phyloP scores from a whole-genome alignment of 495 filamentous ascomycete species.

The Tuber melanosporum region DNA sequence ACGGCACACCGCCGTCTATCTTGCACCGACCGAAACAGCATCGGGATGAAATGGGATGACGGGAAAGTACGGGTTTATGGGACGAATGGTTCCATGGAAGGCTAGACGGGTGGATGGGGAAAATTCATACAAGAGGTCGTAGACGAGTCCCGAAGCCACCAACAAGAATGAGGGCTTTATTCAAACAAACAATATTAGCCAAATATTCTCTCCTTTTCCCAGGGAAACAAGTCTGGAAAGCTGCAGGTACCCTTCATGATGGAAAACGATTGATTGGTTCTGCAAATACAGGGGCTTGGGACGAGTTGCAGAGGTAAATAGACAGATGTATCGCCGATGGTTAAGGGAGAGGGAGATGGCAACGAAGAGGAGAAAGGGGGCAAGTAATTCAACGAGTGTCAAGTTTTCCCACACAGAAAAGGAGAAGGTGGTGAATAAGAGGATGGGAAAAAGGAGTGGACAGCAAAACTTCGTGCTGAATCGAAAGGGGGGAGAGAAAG shows the following conservation, averaged over 20 bases:
- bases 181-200: slow-evolving; percentile 4
- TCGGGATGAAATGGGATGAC: not conserved
- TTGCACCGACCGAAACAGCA: not conserved
- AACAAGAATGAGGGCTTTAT: slow-evolving; percentile 92
- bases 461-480: not conserved
- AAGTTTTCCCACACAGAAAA: not conserved
- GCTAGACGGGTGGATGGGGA: not conserved
- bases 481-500: not conserved
- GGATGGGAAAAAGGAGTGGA: not conserved
- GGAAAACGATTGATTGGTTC: not conserved
- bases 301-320: not conserved
- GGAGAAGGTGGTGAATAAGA: not conserved
- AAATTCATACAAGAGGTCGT: slow-evolving; percentile 75
- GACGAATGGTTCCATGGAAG: not conserved
- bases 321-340: not conserved
- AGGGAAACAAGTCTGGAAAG: not conserved
- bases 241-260: slow-evolving; percentile 4
- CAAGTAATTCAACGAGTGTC: not conserved
- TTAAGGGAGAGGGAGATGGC: not conserved
- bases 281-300: not conserved
- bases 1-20: not conserved
- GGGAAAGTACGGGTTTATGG: not conserved
- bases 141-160: slow-evolving; percentile 98
- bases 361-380: not conserved
- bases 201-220: not conserved